Percentiles rank a stretch among this genome's conserved stretches.
Conservation (phyloP, 345 rosid genomes). For the Lumnitzera racemosa region DNA sequence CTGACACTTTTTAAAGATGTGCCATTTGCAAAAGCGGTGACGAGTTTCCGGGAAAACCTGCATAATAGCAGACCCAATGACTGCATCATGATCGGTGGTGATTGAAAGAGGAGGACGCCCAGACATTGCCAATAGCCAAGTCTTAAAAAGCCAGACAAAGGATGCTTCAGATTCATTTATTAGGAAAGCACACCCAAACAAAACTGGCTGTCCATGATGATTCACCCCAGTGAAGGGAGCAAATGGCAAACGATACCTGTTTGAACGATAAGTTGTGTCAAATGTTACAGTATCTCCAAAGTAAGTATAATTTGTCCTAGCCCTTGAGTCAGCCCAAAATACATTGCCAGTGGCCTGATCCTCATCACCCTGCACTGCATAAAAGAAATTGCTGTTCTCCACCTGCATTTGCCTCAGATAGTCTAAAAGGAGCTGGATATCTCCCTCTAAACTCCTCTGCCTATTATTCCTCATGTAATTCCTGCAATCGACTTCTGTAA, state of each 20-base stretch:
- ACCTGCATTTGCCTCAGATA: constrained; percentile 39
- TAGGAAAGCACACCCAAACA: constrained; percentile 50
- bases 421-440: constrained; percentile 37
- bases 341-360: constrained; percentile 31
- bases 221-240: constrained; percentile 54
- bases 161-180: constrained; percentile 43
- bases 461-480: constrained; percentile 43
- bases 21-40: constrained; percentile 45
- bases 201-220: constrained; percentile 57
- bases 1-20: constrained; percentile 39
- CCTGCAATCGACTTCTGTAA: constrained; percentile 44
- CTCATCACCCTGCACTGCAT: constrained; percentile 35
- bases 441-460: constrained; percentile 39
- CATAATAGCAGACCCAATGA: constrained; percentile 31
- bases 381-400: constrained; percentile 40
- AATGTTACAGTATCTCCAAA: constrained; percentile 48
- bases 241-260: constrained; percentile 44
- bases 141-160: constrained; percentile 41
- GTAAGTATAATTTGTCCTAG: constrained; percentile 35
- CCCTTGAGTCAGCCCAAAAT: constrained; percentile 50
- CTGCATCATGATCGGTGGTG: constrained; percentile 38
- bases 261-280: constrained; percentile 41
- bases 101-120: constrained; percentile 35
- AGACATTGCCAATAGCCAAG: constrained; percentile 48
- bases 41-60: constrained; percentile 42